These are phyloP conservation scores for Plectosphaerella cucumerina DNA, from an alignment of 2,329 filamentous ascomycete species.

Conservation along the genomic window DNA sequence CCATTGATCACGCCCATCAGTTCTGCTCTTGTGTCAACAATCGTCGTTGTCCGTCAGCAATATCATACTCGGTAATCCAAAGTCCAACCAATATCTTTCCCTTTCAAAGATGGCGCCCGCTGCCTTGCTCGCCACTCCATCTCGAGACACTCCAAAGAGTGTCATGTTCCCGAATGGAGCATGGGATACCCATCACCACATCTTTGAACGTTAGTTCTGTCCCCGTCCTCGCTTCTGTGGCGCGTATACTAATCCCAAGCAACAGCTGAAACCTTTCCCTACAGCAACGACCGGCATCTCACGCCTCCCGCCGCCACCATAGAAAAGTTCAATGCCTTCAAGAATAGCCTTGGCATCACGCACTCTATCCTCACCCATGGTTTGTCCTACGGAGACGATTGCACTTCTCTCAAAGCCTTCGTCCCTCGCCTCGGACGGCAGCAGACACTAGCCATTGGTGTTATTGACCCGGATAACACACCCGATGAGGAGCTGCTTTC, in stretches of 20 bases:
- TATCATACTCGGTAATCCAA: too few species aligned
- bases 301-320: constrained; percentile 7
- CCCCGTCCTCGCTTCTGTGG: too few species aligned
- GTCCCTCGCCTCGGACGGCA: constrained; percentile 18
- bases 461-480: constrained; percentile 22
- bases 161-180: constrained; percentile 21
- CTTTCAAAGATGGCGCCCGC: constrained; percentile 1
- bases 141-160: neutral
- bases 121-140: neutral
- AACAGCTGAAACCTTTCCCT: constrained; percentile 5
- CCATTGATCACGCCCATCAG: too few species aligned
- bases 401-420: constrained; percentile 25
- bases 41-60: too few species aligned
- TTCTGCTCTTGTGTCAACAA: too few species aligned
- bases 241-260: neutral
- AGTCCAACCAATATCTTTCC: neutral
- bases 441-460: constrained; percentile 22
- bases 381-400: constrained; percentile 30
- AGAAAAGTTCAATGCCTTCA: constrained; percentile 11
- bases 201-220: constrained; percentile 23
- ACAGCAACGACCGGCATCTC: constrained; percentile 5
- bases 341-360: constrained; percentile 18
- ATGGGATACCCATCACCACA: constrained; percentile 27
- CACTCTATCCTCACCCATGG: constrained; percentile 30
- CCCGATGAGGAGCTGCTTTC: constrained; percentile 15